These are phyloP conservation scores for Pyrenophora graminea DNA, from an alignment of 2,329 filamentous ascomycete species.

Conservation along the genomic window DNA sequence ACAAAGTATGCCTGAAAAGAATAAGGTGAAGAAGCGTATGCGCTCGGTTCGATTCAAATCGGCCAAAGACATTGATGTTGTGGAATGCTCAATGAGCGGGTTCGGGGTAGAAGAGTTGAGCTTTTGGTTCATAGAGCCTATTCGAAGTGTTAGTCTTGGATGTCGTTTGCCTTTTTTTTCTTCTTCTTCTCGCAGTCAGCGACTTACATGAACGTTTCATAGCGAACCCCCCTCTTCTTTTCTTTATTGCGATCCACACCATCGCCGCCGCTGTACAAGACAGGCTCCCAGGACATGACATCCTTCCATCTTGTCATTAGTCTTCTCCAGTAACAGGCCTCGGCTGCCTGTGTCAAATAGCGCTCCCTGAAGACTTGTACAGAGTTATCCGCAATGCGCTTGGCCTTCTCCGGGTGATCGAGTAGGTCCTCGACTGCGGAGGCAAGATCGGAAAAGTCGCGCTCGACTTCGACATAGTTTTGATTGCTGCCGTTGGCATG, in stretches of 20 bases:
- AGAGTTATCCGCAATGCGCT: constrained; percentile 19
- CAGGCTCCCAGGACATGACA: constrained; percentile 19
- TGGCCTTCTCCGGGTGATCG: constrained; percentile 15
- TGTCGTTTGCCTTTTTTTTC: no score
- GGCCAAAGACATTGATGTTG: no score
- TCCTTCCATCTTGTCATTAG: constrained; percentile 16
- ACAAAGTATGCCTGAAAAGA: no score
- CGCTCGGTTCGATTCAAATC: no score
- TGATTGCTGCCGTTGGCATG: constrained; percentile 17
- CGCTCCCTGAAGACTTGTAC: constrained; percentile 20
- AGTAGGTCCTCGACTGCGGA: constrained; percentile 16
- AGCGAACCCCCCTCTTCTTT: constrained; percentile 2
- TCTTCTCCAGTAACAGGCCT: constrained; percentile 25
- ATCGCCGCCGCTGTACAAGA: constrained; percentile 4
- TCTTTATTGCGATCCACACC: background rate
- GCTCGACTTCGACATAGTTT: constrained; percentile 27
- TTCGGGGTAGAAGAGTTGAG: constrained; percentile 18
- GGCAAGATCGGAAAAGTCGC: constrained; percentile 26
- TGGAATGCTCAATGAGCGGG: constrained; percentile 6
- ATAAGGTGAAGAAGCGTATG: no score
- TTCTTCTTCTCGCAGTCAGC: constrained; percentile 24
- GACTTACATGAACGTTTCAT: constrained; percentile 14
- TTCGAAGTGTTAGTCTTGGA: background rate
- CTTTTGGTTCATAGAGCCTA: constrained; percentile 20
- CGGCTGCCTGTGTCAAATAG: constrained; percentile 21